Evolutionary conservation across 1,139 yeast genomes (phyloP).

Genomic region (Taphrina betulina): DNA sequence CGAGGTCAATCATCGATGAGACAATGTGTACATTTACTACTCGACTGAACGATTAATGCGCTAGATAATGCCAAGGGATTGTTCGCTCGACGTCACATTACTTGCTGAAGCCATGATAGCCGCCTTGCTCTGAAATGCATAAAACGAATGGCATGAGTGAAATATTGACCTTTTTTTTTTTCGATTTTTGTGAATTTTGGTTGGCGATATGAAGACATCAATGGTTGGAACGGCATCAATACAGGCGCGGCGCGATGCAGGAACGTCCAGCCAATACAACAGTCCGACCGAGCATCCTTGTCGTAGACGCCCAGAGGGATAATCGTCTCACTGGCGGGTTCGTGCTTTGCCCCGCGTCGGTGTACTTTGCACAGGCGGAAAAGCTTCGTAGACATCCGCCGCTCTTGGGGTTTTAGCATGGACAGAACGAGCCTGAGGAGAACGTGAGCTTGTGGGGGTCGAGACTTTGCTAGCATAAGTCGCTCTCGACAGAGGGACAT

Average conservation of each 20-base stretch:
- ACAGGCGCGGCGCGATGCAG: too few species aligned
- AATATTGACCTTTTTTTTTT: constrained; percentile 5
- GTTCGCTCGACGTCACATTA: neutral
- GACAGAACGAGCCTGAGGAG: neutral
- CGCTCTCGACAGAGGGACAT: neutral
- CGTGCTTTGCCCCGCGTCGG: too few species aligned
- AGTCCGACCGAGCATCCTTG: too few species aligned
- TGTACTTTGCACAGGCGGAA: too few species aligned
- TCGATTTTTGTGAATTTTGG: neutral
- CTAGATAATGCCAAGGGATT: constrained; percentile 9
- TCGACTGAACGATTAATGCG: constrained; percentile 12
- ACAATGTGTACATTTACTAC: constrained; percentile 15
- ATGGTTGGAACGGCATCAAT: constrained; percentile 10
- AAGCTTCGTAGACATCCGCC: too few species aligned
- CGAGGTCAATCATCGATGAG: too few species aligned
- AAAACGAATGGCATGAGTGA: neutral
- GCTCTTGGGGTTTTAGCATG: neutral
- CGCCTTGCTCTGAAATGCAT: constrained; percentile 11
- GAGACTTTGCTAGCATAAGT: constrained; percentile 16
- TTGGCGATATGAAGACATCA: neutral
- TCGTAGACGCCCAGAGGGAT: too few species aligned
- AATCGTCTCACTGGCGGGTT: too few species aligned
- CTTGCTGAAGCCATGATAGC: constrained; percentile 3
- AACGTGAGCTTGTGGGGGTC: neutral
- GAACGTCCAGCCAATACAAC: too few species aligned